Evolutionary conservation across 306 rosid species (phyloP).

Genomic region (Parietaria judaica): DNA sequence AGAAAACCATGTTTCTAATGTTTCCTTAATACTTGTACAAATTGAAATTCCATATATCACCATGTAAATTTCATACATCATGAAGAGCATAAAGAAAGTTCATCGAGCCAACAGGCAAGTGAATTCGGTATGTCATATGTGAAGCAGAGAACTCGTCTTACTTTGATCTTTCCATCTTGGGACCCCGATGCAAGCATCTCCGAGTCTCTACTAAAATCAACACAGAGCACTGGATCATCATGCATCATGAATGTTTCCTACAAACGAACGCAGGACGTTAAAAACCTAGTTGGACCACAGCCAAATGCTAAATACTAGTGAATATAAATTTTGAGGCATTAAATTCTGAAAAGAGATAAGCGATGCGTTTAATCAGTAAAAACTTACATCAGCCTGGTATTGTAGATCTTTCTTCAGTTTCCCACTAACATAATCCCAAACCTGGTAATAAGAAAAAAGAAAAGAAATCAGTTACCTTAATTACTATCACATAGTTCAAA

Average conservation of each 20-base stretch:
- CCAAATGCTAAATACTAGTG: background rate
- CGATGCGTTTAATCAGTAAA: background rate
- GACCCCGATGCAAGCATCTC: slow-evolving; percentile 97
- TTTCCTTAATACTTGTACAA: background rate
- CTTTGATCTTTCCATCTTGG: slow-evolving; percentile 96
- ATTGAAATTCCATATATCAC: background rate
- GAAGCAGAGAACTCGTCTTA: slow-evolving; percentile 30
- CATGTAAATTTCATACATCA: background rate
- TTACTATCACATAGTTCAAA: slow-evolving; percentile 4
- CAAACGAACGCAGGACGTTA: slow-evolving; percentile 29
- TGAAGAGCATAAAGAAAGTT: background rate
- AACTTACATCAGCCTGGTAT: slow-evolving; percentile 98
- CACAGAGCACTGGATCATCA: slow-evolving; percentile 90
- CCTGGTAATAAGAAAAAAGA: slow-evolving; percentile 33
- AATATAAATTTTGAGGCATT: no score
- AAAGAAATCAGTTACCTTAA: slow-evolving; percentile 7
- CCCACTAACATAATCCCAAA: slow-evolving; percentile 96
- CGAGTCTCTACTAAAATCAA: slow-evolving; percentile 92
- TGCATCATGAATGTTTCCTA: slow-evolving; percentile 99
- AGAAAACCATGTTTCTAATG: background rate
- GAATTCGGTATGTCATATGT: slow-evolving; percentile 3
- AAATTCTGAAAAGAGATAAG: background rate
- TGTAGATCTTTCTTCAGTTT: slow-evolving; percentile 98
- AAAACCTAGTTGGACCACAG: slow-evolving; percentile 6
- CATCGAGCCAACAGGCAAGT: no score